Conservation (phyloP, 306 rosid genomes). For the Acacia acuminata region DNA sequence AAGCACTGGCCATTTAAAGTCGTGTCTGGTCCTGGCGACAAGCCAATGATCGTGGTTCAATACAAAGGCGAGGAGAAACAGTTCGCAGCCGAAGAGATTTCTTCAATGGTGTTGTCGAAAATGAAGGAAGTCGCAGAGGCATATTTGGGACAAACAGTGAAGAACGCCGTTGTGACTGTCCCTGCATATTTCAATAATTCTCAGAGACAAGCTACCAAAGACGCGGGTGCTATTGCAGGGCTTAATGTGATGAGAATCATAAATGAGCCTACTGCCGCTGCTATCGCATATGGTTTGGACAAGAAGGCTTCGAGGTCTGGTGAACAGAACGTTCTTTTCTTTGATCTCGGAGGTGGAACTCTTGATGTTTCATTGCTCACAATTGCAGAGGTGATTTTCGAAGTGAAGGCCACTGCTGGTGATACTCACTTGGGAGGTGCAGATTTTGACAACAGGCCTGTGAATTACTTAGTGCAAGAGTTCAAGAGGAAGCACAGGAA, state of each 20-base stretch:
- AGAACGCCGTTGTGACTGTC: background rate
- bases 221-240: background rate
- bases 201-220: background rate
- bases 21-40: background rate
- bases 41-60: background rate
- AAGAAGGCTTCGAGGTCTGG: background rate
- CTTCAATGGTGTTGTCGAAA: background rate
- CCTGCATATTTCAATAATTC: background rate
- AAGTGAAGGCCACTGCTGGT: background rate
- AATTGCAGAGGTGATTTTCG: background rate
- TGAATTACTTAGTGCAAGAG: background rate
- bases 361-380: background rate
- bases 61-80: background rate
- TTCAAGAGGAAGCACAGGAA: background rate
- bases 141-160: background rate
- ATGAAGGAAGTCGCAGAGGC: background rate
- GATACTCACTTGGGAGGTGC: background rate
- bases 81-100: background rate
- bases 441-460: background rate
- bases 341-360: background rate
- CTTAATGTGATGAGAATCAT: background rate
- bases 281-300: background rate
- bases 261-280: background rate
- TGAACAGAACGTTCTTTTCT: background rate
- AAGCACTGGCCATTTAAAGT: background rate